phyloP scores from a whole-genome alignment of 805 yeast genomes.

The Candida nitratophila region DNA sequence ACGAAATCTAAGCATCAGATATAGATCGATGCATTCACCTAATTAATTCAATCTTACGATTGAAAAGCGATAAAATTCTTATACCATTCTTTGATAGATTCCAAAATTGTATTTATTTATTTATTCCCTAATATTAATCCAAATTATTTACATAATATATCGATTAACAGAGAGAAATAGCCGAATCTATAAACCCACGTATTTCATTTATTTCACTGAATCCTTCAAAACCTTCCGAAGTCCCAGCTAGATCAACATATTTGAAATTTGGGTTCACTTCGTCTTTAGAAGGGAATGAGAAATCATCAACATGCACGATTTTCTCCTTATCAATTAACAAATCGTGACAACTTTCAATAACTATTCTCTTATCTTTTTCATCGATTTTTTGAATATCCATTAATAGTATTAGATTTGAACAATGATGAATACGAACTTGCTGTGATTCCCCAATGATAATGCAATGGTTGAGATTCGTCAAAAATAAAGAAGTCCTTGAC shows the following conservation, averaged over 20 bases:
- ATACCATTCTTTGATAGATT: neutral
- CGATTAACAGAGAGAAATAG: too few relatives aligned
- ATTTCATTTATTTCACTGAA: neutral
- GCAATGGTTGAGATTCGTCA: conserved; percentile 8
- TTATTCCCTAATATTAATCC: neutral
- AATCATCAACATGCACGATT: conserved; percentile 21
- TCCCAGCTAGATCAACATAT: neutral
- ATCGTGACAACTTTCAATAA: conserved; percentile 18
- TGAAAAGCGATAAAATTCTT: neutral
- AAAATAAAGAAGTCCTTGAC: conserved; percentile 13
- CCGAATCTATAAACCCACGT: neutral
- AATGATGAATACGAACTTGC: conserved; percentile 22
- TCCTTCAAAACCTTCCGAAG: too few relatives aligned
- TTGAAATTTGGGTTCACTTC: conserved; percentile 13
- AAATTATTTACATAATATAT: too few relatives aligned
- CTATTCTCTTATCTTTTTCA: conserved; percentile 11
- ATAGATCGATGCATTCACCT: too few relatives aligned
- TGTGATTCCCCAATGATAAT: conserved; percentile 13
- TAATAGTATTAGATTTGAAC: conserved; percentile 5
- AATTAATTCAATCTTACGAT: too few relatives aligned
- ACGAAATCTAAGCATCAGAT: neutral
- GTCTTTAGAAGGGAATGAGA: conserved; percentile 15
- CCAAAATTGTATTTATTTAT: neutral
- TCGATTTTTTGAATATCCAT: conserved; percentile 4
- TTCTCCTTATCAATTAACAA: conserved; percentile 5